These are phyloP conservation scores for Dioscorea alata DNA, from an alignment of 106 monocot species.

Conservation along the genomic window DNA sequence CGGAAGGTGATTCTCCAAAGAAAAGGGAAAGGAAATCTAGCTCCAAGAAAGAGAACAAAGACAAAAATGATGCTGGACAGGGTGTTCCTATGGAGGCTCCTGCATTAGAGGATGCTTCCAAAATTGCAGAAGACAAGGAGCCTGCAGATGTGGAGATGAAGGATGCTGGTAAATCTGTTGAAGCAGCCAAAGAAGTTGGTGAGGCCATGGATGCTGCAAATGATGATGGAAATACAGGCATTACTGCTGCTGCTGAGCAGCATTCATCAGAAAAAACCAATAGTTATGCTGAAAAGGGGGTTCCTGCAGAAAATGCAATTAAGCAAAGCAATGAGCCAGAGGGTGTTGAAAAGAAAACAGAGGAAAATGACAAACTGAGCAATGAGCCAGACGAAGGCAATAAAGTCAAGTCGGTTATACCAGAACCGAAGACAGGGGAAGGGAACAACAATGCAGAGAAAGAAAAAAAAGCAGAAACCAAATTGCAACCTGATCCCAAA, in stretches of 20 bases:
- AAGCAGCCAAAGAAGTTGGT: neutral
- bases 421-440: neutral
- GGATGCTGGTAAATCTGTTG: conserved; percentile 21
- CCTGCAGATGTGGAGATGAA: conserved; percentile 36
- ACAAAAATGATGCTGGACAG: conserved; percentile 25
- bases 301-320: no score
- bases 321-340: no score
- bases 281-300: no score
- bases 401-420: neutral
- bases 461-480: neutral
- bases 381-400: neutral
- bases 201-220: neutral
- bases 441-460: neutral
- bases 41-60: conserved; percentile 29
- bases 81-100: conserved; percentile 6
- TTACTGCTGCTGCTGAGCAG: no score
- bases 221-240: neutral
- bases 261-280: no score
- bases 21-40: conserved; percentile 40
- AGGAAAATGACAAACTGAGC: neutral
- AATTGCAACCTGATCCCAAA: neutral
- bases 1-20: conserved; percentile 47
- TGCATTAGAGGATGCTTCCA: neutral
- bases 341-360: neutral
- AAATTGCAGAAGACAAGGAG: conserved; percentile 10